Evolutionary conservation across 345 rosid genomes (phyloP).

Genomic region (Eucalyptus victrix): DNA sequence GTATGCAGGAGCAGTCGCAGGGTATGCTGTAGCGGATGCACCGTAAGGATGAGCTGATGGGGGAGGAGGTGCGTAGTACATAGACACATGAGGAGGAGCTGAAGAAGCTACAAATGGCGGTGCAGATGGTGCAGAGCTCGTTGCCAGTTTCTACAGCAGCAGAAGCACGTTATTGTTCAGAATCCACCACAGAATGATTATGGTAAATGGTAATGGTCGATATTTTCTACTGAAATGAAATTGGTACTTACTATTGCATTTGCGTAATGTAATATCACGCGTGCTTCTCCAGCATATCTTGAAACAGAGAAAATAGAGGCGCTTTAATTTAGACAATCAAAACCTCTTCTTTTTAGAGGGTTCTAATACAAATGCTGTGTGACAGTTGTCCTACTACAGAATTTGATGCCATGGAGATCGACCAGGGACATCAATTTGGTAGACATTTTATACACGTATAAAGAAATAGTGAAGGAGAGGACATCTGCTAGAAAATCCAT

Average conservation of each 20-base stretch:
- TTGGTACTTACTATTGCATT: constrained; percentile 42
- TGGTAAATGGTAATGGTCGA: not conserved
- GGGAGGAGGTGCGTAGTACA: constrained; percentile 7
- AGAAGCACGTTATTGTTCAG: not conserved
- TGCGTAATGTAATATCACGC: constrained; percentile 53
- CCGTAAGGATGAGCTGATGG: constrained; percentile 7
- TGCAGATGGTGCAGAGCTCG: constrained; percentile 23
- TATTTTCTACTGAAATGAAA: not conserved
- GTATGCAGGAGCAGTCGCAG: constrained; percentile 11
- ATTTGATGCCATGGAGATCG: not conserved
- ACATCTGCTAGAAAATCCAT: not conserved
- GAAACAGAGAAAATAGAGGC: not conserved
- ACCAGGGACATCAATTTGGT: not conserved
- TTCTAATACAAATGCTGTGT: not conserved
- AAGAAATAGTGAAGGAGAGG: not conserved
- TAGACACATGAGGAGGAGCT: not conserved
- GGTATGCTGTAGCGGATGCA: not conserved
- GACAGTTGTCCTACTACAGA: not conserved
- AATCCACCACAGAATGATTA: not conserved
- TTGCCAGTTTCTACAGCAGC: constrained; percentile 32
- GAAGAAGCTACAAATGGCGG: constrained; percentile 21
- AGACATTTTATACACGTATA: not conserved
- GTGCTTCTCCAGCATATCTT: constrained; percentile 83
- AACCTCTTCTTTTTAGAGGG: not conserved
- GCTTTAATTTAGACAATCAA: not conserved